Evolutionary conservation across 768 basidiomycete genomes (phyloP), one percentile per base, ranked within the genome.

Genomic region (Trichaptum fuscoviolaceum): DNA sequence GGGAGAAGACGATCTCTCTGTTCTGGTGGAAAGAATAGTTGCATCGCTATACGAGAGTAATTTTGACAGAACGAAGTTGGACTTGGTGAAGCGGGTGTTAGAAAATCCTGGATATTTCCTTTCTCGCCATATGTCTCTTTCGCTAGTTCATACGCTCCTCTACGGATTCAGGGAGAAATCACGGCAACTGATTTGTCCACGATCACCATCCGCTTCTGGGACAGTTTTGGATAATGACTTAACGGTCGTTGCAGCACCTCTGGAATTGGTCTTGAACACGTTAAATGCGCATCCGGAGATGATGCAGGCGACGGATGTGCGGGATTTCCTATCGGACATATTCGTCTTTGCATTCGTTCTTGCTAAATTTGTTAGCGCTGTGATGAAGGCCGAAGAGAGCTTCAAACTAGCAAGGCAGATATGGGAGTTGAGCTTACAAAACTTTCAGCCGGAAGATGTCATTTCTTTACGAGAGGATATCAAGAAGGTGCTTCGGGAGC

Each of bases 291-390:
- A 59, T 62, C 30, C 20, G 59, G 64, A 34, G 66, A 64, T 52
- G 30, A 57, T 12, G 26, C 30, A 26, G 23, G 69, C 26, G 52
- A 63, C 20, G n/a, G 65, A 68, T 25, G 24, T 70, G 25, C 61
- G 36, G 20, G 60, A 62, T 20, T 71, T 70, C 0, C 67, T 84
- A 35, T 81, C 82, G 0, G 74, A 81, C 61, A 65, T 87, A 7
- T 87, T 84, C 69, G 68, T 85, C 8, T 78, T 84, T 24, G 83
- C 78, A 1, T 79, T 82, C 70, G 73, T 89, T 34, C 63, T 85
- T 2, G 82, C 87, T 0, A 71, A 70, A 9, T 76, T 76, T 62
- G 69, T 69, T 24, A 63, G 72, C 1, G 66, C 72, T 20, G 75
- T 71, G 10, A 69, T 59, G 15, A 24, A 63, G 36, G 15, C 5